These are phyloP conservation scores for Asterophora lycoperdoides DNA, from an alignment of 768 basidiomycete species.

Conservation along the genomic window DNA sequence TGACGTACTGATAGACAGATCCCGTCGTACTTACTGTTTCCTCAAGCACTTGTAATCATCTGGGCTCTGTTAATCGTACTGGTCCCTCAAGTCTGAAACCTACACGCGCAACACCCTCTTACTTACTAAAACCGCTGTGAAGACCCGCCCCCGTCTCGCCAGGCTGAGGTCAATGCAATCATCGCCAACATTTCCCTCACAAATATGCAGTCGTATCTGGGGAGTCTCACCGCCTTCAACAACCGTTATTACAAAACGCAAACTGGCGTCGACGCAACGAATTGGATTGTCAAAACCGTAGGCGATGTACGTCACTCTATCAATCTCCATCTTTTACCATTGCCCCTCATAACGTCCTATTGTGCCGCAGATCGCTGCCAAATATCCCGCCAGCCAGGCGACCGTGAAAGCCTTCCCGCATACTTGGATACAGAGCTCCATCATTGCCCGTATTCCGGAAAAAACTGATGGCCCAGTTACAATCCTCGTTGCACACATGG, in stretches of 20 bases:
- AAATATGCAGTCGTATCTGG: constrained; percentile 27
- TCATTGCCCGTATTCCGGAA: constrained; percentile 21
- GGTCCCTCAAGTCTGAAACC: too few species aligned
- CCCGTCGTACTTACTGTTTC: too few species aligned
- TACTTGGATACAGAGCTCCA: constrained; percentile 16
- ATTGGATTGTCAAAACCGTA: constrained; percentile 29
- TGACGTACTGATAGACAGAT: too few species aligned
- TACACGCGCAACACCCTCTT: too few species aligned
- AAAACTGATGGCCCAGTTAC: constrained; percentile 16
- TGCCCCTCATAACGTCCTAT: neutral
- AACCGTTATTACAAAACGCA: constrained; percentile 31
- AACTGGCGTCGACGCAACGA: constrained; percentile 28
- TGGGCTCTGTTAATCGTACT: too few species aligned
- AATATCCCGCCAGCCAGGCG: constrained; percentile 21
- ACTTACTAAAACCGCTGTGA: too few species aligned
- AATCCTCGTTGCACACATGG: constrained; percentile 27
- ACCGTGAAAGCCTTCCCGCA: constrained; percentile 17
- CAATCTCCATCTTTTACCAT: neutral
- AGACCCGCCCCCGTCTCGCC: constrained; percentile 26
- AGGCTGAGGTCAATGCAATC: constrained; percentile 20
- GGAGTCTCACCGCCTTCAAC: constrained; percentile 29
- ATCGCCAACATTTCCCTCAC: constrained; percentile 20
- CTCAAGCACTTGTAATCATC: too few species aligned
- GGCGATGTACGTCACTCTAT: constrained; percentile 14
- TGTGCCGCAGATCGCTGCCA: constrained; percentile 15